phyloP scores from a whole-genome alignment of 2,329 filamentous ascomycete species.

The Diaporthe destruens region DNA sequence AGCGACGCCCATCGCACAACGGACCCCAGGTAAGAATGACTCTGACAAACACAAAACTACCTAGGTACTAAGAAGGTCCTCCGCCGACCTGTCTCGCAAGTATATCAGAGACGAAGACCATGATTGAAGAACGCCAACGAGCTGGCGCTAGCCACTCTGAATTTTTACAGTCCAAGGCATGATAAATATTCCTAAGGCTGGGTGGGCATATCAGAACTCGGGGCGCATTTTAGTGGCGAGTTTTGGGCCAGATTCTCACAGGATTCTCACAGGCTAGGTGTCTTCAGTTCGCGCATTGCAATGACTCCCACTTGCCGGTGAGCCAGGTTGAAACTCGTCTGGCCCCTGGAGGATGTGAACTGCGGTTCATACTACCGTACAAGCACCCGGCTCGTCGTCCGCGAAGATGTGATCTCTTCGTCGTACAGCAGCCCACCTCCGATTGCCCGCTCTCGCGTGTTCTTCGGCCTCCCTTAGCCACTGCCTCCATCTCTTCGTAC shows the following conservation, averaged over 20 bases:
- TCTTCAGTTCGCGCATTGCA: neutral
- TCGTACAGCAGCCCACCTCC: slow-evolving; percentile 61
- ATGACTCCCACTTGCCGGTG: neutral
- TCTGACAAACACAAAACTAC: slow-evolving; percentile 1
- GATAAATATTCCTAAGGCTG: neutral
- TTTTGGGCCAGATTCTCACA: neutral
- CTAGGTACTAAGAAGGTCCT: neutral
- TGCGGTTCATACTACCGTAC: neutral
- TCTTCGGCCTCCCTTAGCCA: slow-evolving; percentile 65
- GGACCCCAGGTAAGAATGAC: neutral
- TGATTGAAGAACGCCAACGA: neutral
- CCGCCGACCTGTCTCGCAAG: neutral
- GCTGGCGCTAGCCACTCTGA: neutral
- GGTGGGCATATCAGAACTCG: neutral
- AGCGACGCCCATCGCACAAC: slow-evolving; percentile 5
- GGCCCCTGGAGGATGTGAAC: neutral
- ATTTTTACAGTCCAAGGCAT: neutral
- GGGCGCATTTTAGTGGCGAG: neutral
- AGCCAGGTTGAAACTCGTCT: neutral
- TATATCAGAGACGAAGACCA: neutral
- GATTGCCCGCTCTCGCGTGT: slow-evolving; percentile 51
- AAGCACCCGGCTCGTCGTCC: neutral
- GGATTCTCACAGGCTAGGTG: no score
- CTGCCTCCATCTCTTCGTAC: slow-evolving; percentile 63
- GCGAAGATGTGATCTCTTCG: slow-evolving; percentile 60